Percentiles rank a stretch among this genome's conserved stretches.
phyloP scores from a whole-genome alignment of 768 basidiomycete species.

The Xerocomus brunneocitrinus region DNA sequence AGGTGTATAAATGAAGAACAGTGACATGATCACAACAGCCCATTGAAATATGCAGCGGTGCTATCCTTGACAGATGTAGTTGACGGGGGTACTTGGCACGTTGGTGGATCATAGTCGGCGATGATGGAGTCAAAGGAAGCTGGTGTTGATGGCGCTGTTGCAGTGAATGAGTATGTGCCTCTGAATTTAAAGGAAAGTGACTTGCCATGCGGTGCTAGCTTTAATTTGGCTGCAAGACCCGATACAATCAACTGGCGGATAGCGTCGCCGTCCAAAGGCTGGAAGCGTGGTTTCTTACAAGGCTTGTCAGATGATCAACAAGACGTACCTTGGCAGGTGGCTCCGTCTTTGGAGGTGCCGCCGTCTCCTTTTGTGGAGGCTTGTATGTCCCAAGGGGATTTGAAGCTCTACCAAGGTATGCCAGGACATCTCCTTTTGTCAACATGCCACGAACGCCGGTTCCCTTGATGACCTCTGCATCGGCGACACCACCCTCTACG shows the following conservation, averaged over 20 bases:
- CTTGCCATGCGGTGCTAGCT: conserved; percentile 45
- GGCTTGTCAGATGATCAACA: neutral
- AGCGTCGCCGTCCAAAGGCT: conserved; percentile 60
- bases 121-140: conserved; percentile 69
- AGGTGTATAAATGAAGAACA: conserved; percentile 9
- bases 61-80: conserved; percentile 18
- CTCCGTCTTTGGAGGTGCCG: conserved; percentile 33
- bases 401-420: conserved; percentile 80
- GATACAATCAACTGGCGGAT: conserved; percentile 64
- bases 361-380: conserved; percentile 32
- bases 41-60: conserved; percentile 38
- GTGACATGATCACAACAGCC: conserved; percentile 30
- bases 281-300: neutral
- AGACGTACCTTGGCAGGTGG: conserved; percentile 34
- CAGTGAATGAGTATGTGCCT: conserved; percentile 7
- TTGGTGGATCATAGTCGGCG: conserved; percentile 61
- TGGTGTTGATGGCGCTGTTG: conserved; percentile 37
- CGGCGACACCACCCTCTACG: conserved; percentile 51
- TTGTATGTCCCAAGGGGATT: conserved; percentile 74
- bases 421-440: conserved; percentile 92
- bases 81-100: conserved; percentile 19
- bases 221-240: conserved; percentile 52
- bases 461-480: conserved; percentile 69
- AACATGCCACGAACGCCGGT: conserved; percentile 91
- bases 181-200: neutral